phyloP scores from a whole-genome alignment of 768 basidiomycete genomes.

The Agrocybe praecox region DNA sequence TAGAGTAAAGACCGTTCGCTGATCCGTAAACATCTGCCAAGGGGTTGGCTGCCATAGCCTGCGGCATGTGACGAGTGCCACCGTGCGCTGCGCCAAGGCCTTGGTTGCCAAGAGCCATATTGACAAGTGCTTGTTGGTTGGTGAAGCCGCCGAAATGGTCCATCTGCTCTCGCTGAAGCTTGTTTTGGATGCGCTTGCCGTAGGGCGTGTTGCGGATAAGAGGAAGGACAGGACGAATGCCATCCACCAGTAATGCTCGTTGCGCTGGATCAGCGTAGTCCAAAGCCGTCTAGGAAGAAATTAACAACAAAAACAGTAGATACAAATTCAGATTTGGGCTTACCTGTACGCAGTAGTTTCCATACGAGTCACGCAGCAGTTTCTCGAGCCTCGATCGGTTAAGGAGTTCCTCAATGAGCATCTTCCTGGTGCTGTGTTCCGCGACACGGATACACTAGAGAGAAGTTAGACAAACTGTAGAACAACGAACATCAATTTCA shows the following conservation, averaged over 20 bases:
- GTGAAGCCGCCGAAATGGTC: conserved; percentile 66
- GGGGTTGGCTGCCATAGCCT: conserved; percentile 54
- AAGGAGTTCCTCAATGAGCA: conserved; percentile 92
- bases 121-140: conserved; percentile 60
- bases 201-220: conserved; percentile 99
- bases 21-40: conserved; percentile 68
- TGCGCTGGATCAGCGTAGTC: conserved; percentile 98
- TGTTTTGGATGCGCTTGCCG: conserved; percentile 98
- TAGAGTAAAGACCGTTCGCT: conserved; percentile 63
- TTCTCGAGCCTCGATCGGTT: conserved; percentile 96
- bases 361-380: conserved; percentile 93
- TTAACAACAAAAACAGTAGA: conserved; percentile 1
- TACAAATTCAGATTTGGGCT: conserved; percentile 15
- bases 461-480: neutral
- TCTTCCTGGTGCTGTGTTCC: conserved; percentile 91
- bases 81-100: conserved; percentile 48
- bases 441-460: conserved; percentile 85
- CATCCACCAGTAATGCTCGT: conserved; percentile 90
- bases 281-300: conserved; percentile 75
- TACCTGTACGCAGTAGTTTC: conserved; percentile 94
- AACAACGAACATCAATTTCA: neutral
- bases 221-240: conserved; percentile 97
- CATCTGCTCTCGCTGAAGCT: conserved; percentile 92
- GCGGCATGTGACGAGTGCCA: conserved; percentile 59
- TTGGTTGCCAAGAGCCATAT: conserved; percentile 59